These are phyloP conservation scores for Friedmanniomyces simplex DNA, from an alignment of 495 filamentous ascomycete species.

Conservation along the genomic window DNA sequence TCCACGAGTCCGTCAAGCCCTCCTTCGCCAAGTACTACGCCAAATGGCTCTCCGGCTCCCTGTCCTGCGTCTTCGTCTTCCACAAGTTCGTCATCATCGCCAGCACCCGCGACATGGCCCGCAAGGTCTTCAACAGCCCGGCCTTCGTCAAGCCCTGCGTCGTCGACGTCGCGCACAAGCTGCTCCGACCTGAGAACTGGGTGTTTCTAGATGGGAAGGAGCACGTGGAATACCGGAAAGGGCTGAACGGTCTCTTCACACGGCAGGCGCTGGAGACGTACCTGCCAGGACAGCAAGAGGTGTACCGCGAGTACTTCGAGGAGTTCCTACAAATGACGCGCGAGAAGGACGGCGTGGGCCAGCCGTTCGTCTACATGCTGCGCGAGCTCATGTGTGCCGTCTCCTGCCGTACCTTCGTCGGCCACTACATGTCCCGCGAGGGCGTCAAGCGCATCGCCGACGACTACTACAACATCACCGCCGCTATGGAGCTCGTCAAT, in stretches of 20 bases:
- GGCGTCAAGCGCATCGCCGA: conserved; percentile 90
- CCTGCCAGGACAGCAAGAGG: conserved; percentile 83
- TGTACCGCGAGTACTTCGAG: conserved; percentile 80
- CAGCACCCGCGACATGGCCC: conserved; percentile 87
- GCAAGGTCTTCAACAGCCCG: conserved; percentile 96
- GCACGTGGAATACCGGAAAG: conserved; percentile 95
- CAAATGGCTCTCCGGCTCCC: conserved; percentile 81
- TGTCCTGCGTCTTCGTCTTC: conserved; percentile 97
- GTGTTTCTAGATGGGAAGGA: conserved; percentile 94
- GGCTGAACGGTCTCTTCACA: conserved; percentile 89
- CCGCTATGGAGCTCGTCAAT: conserved; percentile 92
- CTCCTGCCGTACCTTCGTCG: conserved; percentile 91
- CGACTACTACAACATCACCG: conserved; percentile 94
- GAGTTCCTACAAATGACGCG: conserved; percentile 65
- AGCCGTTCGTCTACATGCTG: conserved; percentile 85
- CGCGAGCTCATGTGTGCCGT: conserved; percentile 94
- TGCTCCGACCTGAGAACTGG: conserved; percentile 88
- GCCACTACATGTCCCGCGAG: conserved; percentile 84
- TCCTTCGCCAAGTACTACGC: conserved; percentile 81
- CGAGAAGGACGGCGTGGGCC: conserved; percentile 55
- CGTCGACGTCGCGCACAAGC: conserved; percentile 89
- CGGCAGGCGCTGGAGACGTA: conserved; percentile 79
- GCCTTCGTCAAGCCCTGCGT: conserved; percentile 90
- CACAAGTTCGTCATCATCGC: conserved; percentile 99
- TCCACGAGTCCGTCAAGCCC: conserved; percentile 83